Conservation (phyloP, 306 rosid genomes). For the Psophocarpus tetragonolobus region DNA sequence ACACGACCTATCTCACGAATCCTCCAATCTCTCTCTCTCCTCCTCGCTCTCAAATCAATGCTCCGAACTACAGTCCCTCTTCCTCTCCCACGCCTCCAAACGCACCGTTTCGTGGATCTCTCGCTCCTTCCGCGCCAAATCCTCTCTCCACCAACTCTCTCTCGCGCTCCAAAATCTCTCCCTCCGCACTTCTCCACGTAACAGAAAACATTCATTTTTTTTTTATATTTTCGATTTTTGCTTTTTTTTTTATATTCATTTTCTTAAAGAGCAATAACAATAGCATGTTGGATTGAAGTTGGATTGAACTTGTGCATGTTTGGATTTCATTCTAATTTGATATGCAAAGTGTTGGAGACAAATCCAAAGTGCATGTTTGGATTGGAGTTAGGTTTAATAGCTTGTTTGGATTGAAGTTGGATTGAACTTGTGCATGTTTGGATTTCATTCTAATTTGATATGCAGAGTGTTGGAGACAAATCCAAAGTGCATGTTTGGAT, state of each 20-base stretch:
- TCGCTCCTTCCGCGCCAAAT: slow-evolving; percentile 50
- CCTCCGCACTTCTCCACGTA: slow-evolving; percentile 55
- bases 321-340: too few species aligned
- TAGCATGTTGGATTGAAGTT: too few species aligned
- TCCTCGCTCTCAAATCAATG: slow-evolving; percentile 40
- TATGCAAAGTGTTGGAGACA: too few species aligned
- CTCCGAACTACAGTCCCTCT: slow-evolving; percentile 44
- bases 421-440: too few species aligned
- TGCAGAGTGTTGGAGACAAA: too few species aligned
- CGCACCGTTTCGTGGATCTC: slow-evolving; percentile 62
- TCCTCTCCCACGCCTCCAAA: slow-evolving; percentile 38
- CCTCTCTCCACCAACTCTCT: slow-evolving; percentile 41
- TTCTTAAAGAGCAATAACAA: too few species aligned
- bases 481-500: too few species aligned
- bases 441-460: too few species aligned
- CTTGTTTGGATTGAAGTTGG: too few species aligned
- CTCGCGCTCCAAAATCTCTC: slow-evolving; percentile 51
- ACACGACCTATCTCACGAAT: slow-evolving; percentile 38
- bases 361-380: too few species aligned
- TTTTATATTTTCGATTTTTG: background rate
- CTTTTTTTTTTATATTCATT: background rate
- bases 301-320: too few species aligned
- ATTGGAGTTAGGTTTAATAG: too few species aligned
- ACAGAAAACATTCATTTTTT: background rate
- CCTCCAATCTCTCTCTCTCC: slow-evolving; percentile 38